Evolutionary conservation across 1,139 yeast species (phyloP), one percentile per base, ranked within the genome.

Genomic region (Sugiyamaella pinicola): DNA sequence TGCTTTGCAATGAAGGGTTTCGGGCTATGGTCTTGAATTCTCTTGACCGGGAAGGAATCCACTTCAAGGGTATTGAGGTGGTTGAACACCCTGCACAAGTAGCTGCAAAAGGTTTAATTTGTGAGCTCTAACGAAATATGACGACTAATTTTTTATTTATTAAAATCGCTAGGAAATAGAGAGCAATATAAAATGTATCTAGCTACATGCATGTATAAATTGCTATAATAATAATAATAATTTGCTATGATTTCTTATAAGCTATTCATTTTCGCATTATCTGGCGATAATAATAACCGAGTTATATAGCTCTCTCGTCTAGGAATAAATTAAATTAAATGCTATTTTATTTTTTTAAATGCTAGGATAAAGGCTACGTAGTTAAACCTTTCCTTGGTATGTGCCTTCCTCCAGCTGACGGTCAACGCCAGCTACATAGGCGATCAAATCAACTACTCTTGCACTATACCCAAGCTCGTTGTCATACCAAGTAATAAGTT

Each of bases 391-490:
- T 2, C 47, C 49, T 28, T 21, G 42, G 43, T 46, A 46, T 3
- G 37, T 46, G 8, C 49, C 49, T 7, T 37, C 44, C 4, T 17
- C 49, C 12, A 46, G 17, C 29, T 46, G 44, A 28, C 37, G 42
- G 34, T 51, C 55, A 24, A 43, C 48, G 53, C 50, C 49, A 66
- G 90, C 87, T 69, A 84, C 82, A 80, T 79, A 83, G 74, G 82
- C 80, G 70, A 85, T 77, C 71, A 86, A 80, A 80, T 86, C 93
- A 63, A 86, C 90, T 61, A 86, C 93, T 80, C 95, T 86, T 79
- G 88, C 84, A 69, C 91, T 85, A 87, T 86, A 86, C 73, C 95
- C 95, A 79, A 73, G 86, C 79, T 86, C 95, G 78, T 86, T 86
- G 74, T 86, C 95, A 82, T 86, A 86, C 95, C 95, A 86, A 56